Evolutionary conservation across 768 basidiomycete species (phyloP), one percentile per base, ranked within the genome.

Genomic region (Lentinula boryana): DNA sequence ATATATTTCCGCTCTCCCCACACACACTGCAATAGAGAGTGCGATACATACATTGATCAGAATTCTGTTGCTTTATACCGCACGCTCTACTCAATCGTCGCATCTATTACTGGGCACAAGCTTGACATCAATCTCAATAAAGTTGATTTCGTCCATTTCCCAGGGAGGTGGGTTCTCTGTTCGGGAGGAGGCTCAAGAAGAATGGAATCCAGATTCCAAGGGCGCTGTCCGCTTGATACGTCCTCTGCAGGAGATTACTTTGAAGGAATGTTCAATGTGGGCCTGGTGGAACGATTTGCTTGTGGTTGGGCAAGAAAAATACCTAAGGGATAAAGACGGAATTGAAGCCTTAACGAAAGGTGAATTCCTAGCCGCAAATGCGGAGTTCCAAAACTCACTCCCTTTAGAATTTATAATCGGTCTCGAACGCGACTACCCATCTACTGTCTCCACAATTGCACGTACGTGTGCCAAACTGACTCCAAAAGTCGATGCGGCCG

Each of bases 371-470:
- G n/a, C 60, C 41, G 33, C 27, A 9, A 49, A 27, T 50, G 18
- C 21, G 21, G 18, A 33, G 32, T 15, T 36, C n/a, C n/a, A n/a
- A n/a, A n/a, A 16, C 58, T 38, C 58, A 54, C 23, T 51, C 32
- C 52, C 40, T 10, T 10, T 60, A 92, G 92, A 87, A 69, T 94
- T 93, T 65, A 89, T 94, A 60, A 72, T 88, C 18, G 87, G 90
- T 2, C 69, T 94, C 32, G 92, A 94, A 71, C 83, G 80, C 55
- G 86, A 93, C 69, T 94, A 88, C 69, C 92, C 92, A 3, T 91
- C 91, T 0, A 94, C 92, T 0, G 92, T 93, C 10, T 92, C 90
- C 7, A 85, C 92, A 0, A 89, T 94, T 54, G 85, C 85, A 23
- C 83, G 88, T 38, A 93, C 92, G 1, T 91, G 89, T 66, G 85